Evolutionary conservation across 345 rosid species (phyloP), one percentile per base, ranked within the genome.

Genomic region (Pistacia vera): DNA sequence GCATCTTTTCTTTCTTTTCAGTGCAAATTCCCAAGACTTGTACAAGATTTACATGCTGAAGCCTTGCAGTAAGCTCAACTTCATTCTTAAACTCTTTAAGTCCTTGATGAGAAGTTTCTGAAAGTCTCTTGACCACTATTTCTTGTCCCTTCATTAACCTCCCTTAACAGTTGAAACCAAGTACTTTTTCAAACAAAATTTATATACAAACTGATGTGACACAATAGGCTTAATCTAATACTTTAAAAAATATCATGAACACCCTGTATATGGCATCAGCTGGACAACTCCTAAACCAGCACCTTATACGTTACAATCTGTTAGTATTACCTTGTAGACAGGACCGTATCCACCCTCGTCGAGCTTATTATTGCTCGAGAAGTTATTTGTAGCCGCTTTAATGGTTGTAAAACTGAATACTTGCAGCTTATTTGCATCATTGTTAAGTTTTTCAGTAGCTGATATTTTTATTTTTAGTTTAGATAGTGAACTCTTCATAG

Each of bases 121-220:
- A 73, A 44, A 78, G 81, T 67, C 77, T 78, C 77, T 78, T 78
- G 69, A 78, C 81, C 13, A 74, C 81, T 57, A 78, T 68, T 67
- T 78, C 77, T 63, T 59, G 76, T 36, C 77, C 81, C 0, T 30
- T 72, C 8, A 14, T 77, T 36, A 78, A 58, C 46, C n/a, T 65
- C 20, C 77, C 81, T 77, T 78, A 52, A 38, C 5, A 5, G 41
- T 38, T 38, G 7, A 4, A 38, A 38, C 41, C 41, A 5, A 38
- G 5, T 49, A 49, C 54, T 49, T 11, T 49, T 49, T 1, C 5
- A 49, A 49, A 49, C 54, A 49, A 49, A 49, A 0, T 5, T 30
- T 30, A 30, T 30, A 30, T 30, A 30, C 33, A 30, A 30, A 30
- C 33, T 30, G 33, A 30, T 30, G 33, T 30, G 33, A 30, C 33